A percentile compares a stretch with the other conserved stretches of the same genome.
These are phyloP conservation scores for Pilasporangium apinafurcum DNA, from an alignment of 352 stramenopile genomes.

Conservation along the genomic window DNA sequence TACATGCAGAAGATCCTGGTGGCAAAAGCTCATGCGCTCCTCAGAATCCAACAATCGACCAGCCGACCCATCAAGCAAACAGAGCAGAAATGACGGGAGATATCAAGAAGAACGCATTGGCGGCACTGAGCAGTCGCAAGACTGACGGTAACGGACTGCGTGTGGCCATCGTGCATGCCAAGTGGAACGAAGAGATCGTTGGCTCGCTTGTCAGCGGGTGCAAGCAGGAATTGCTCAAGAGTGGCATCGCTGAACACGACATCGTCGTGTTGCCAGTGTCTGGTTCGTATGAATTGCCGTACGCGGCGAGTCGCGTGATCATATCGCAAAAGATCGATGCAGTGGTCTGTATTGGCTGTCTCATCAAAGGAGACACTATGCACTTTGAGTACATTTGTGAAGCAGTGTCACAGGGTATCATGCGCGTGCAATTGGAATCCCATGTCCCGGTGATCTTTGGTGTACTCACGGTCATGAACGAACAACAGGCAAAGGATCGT, in stretches of 20 bases:
- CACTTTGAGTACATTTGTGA: constrained; percentile 99
- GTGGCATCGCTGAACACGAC: constrained; percentile 59
- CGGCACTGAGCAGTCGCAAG: constrained; percentile 69
- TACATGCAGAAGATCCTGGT: no score
- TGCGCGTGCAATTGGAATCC: constrained; percentile 93
- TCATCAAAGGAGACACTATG: constrained; percentile 97
- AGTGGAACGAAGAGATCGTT: constrained; percentile 86
- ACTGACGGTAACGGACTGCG: constrained; percentile 67
- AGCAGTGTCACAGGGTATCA: constrained; percentile 94
- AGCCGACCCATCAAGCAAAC: background rate
- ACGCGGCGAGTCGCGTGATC: constrained; percentile 88
- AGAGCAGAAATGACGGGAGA: constrained; percentile 21
- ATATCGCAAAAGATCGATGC: constrained; percentile 93
- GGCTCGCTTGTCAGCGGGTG: constrained; percentile 52
- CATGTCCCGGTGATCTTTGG: constrained; percentile 86
- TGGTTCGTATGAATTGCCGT: constrained; percentile 95
- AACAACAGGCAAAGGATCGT: constrained; percentile 94
- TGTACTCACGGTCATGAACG: constrained; percentile 95
- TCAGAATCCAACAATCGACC: no score
- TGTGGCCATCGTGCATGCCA: constrained; percentile 77
- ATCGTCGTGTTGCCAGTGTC: constrained; percentile 84
- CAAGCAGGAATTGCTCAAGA: constrained; percentile 52
- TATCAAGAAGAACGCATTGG: constrained; percentile 75
- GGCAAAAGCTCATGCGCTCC: no score
- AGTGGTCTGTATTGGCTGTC: constrained; percentile 93